Conservation (phyloP, 108 stramenopile species). For the Stephanodiscus minutulus region DNA sequence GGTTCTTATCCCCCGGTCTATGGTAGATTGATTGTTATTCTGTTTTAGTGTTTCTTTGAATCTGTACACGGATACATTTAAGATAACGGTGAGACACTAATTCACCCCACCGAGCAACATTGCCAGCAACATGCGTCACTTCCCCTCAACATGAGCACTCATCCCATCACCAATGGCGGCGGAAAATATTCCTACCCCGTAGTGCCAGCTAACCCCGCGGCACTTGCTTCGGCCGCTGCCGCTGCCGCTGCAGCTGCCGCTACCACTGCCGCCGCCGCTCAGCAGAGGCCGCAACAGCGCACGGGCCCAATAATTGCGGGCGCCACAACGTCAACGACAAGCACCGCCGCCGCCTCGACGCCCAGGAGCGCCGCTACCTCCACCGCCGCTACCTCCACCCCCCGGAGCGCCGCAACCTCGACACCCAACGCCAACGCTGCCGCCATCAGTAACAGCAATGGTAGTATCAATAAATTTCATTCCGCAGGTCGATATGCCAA, state of each 20-base stretch:
- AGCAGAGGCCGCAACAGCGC: conserved; percentile 12
- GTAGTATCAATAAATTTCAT: conserved; percentile 8
- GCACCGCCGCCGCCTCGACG: neutral
- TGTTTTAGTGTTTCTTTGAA: no score
- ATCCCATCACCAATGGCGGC: neutral
- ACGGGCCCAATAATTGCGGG: conserved; percentile 8
- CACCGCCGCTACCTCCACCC: neutral
- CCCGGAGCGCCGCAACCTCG: no score
- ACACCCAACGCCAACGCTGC: neutral
- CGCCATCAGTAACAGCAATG: neutral
- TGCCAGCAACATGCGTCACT: no score
- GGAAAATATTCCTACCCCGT: conserved; percentile 5
- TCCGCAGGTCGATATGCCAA: conserved; percentile 5
- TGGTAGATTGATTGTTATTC: no score
- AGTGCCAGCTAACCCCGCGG: neutral
- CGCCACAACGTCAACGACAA: conserved; percentile 4
- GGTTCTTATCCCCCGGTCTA: no score
- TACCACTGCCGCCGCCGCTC: conserved; percentile 1
- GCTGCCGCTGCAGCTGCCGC: no score
- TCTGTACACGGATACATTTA: no score
- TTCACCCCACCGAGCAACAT: no score
- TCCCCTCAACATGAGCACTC: neutral
- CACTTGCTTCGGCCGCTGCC: conserved; percentile 6
- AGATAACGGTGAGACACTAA: no score
- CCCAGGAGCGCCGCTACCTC: neutral